Conservation (phyloP, 148 eudicot species). For the Linanthus parryae region DNA sequence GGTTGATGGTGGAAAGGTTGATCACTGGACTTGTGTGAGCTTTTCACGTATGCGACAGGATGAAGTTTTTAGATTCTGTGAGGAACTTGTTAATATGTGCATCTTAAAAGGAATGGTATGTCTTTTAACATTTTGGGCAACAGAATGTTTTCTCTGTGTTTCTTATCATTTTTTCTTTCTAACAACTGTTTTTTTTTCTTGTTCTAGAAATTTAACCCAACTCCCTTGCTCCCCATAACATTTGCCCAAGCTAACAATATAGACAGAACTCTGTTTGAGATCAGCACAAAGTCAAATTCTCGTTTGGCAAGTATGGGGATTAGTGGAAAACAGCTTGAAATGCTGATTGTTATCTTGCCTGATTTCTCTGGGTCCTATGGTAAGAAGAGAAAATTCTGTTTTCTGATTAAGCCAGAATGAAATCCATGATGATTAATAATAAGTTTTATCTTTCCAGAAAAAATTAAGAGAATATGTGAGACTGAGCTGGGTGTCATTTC, state of each 20-base stretch:
- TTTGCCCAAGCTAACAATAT: constrained; percentile 24
- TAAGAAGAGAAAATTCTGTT: constrained; percentile 12
- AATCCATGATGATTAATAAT: background rate
- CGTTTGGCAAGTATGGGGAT: background rate
- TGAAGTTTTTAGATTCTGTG: constrained; percentile 27
- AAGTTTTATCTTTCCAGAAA: constrained; percentile 31
- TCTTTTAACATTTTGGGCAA: background rate
- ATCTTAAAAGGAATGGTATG: constrained; percentile 72
- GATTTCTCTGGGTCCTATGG: constrained; percentile 64
- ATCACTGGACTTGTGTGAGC: constrained; percentile 55
- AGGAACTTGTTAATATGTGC: constrained; percentile 52
- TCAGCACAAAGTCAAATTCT: constrained; percentile 13
- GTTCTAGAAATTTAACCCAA: constrained; percentile 31
- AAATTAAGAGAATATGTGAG: constrained; percentile 71
- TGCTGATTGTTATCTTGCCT: constrained; percentile 69
- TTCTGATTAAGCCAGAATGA: background rate
- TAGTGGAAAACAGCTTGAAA: constrained; percentile 36
- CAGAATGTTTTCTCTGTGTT: background rate
- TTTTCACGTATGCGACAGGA: constrained; percentile 30
- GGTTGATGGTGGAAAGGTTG: constrained; percentile 56
- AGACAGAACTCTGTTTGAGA: constrained; percentile 40
- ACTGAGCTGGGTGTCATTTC: constrained; percentile 80
- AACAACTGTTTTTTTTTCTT: background rate
- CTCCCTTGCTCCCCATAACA: constrained; percentile 31
- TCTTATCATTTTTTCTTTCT: background rate